Base-by-base conservation (phyloP, 352 stramenopile species). In the Globisporangium barbulae region DNA sequence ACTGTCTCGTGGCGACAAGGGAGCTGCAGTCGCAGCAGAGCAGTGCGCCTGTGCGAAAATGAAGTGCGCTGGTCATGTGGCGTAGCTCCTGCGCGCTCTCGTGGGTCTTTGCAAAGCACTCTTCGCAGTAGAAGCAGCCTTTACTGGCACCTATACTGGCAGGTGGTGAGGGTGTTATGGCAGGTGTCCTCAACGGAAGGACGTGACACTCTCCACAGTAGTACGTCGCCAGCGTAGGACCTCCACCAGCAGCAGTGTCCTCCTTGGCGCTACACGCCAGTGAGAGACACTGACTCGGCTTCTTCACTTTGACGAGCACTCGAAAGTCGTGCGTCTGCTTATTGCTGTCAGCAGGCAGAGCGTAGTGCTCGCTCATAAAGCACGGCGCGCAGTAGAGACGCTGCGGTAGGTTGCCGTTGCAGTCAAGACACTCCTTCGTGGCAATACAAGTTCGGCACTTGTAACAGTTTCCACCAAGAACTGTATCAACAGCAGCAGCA, bases 121-220 rank as follows among this genome's bases (percentile, higher is more conserved):
- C 45, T 41, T 92, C 82, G 59, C 83, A 94, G 48, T 82, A 90
- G 64, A 89, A 93, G 10, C 67, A 81, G 1, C 76, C 74, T 17
- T 13, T 5, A 54, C 37, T 33, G 31, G 17, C n/a, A 49, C 13
- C 21, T 47, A 21, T 49, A 61, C n/a, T 64, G 21, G 41, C 3
- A 33, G 19, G 5, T 49, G 15, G 6, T 41, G 5, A 0, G 5
- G 47, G 28, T 5, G 21, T 19, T 56, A 12, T 41, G 9, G 35
- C 2, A 22, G 15, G 2, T 55, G 25, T 31, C 15, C 5, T 2
- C 10, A 28, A 10, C 5, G 10, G 10, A n/a, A 45, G n/a, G 15
- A 45, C 35, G 6, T 22, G 39, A 21, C 76, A 84, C 19, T 76
- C 69, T 33, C 69, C 74, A 58, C 77, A 87, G 44, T 71, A 80